Conservation (phyloP, 2,329 filamentous ascomycete genomes). For the Leptosphaerulina australis region DNA sequence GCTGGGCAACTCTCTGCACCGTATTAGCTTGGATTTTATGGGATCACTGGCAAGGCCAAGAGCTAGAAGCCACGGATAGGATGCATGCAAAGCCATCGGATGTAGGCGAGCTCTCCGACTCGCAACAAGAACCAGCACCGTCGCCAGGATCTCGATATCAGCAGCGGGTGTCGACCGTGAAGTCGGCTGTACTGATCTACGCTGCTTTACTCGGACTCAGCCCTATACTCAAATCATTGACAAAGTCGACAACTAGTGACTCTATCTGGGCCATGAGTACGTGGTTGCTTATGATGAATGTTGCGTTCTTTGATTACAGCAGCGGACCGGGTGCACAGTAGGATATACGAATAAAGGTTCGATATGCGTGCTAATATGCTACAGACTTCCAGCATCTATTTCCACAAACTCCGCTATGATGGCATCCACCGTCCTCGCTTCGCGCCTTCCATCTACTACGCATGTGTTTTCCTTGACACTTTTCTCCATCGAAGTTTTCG, state of each 20-base stretch:
- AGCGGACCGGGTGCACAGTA: conserved; percentile 65
- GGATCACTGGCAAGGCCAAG: conserved; percentile 85
- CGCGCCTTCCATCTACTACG: conserved; percentile 83
- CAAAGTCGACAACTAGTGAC: conserved; percentile 86
- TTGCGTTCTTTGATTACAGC: conserved; percentile 97
- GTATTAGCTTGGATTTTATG: conserved; percentile 88
- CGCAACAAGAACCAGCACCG: not conserved
- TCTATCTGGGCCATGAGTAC: conserved; percentile 97
- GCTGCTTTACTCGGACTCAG: conserved; percentile 89
- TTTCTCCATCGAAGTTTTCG: conserved; percentile 97
- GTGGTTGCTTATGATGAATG: conserved; percentile 91
- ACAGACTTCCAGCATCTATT: conserved; percentile 73
- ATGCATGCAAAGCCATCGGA: not conserved
- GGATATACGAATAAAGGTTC: conserved; percentile 14
- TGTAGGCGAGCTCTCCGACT: not conserved
- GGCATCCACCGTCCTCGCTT: conserved; percentile 93
- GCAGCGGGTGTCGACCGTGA: conserved; percentile 77
- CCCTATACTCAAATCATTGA: conserved; percentile 96
- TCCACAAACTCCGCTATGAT: conserved; percentile 96
- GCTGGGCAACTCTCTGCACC: conserved; percentile 81
- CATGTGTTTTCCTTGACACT: conserved; percentile 95
- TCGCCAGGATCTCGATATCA: conserved; percentile 55
- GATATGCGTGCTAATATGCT: conserved; percentile 19
- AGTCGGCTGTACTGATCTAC: conserved; percentile 91
- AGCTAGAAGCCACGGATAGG: conserved; percentile 56